Evolutionary conservation across 2,329 filamentous ascomycete species (phyloP), one percentile per base, ranked within the genome.

Genomic region (Monosporascus sp.): DNA sequence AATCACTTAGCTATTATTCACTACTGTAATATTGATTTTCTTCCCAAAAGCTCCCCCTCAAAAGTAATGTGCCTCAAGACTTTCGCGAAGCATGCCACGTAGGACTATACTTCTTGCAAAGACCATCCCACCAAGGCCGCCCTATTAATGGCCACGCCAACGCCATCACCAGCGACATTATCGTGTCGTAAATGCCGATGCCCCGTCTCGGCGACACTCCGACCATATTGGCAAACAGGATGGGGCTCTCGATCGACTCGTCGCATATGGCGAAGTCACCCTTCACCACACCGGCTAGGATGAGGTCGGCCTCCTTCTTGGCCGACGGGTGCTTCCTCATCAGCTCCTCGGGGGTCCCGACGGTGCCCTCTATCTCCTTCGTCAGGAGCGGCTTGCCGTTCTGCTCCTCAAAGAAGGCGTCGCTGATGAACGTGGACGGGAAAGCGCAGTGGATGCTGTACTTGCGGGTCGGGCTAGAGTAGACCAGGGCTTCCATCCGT

Each of bases 191-290:
- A 7, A 61, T 53, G 6, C 58, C 60, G 3, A 53, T 22, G 5
- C 63, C 64, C 37, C 64, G 56, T 53, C 64, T 66, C 3, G 60
- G 59, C 24, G 60, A 63, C 2, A 59, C 51, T 1, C 60, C 64
- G 24, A 59, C 56, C 57, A 61, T 62, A 36, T 60, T 63, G 7
- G 59, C 53, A 40, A 58, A 66, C 16, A 64, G 57, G 2, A 61
- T 20, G 36, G 53, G 54, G 7, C 58, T 56, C 14, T 59, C 56
- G 8, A 56, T 54, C 17, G 56, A 58, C 20, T 60, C 59, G 16
- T 63, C 54, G 47, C 57, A 59, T 37, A 66, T 57, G 37, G 58
- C 59, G 43, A 65, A 67, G 19, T 66, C 63, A 17, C 63, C 64
- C 11, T 51, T 58, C 0, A 48, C 52, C 3, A 64, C 60, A 7